These are phyloP conservation scores for Mycosphaerella sp. DNA, from an alignment of 2,329 filamentous ascomycete species.

Conservation along the genomic window DNA sequence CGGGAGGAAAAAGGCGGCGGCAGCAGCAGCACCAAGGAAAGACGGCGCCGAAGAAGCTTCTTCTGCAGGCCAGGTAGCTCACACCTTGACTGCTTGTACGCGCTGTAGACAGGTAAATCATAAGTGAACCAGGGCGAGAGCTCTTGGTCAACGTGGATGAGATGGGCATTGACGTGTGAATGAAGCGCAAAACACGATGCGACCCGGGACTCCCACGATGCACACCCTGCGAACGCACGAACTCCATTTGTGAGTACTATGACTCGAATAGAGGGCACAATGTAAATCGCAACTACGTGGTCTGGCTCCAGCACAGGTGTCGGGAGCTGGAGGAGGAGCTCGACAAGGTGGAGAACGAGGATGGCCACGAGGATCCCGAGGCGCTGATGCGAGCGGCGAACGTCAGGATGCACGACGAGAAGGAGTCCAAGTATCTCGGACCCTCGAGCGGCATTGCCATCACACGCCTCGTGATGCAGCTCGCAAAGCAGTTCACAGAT, in stretches of 20 bases:
- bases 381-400: slow-evolving; percentile 81
- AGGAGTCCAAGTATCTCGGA: slow-evolving; percentile 85
- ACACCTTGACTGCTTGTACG: slow-evolving; percentile 74
- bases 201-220: slow-evolving; percentile 89
- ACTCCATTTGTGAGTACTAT: slow-evolving; percentile 89
- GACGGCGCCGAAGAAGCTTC: slow-evolving; percentile 28
- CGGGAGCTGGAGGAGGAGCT: slow-evolving; percentile 76
- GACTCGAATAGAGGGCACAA: slow-evolving; percentile 80
- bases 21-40: slow-evolving; percentile 25
- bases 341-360: slow-evolving; percentile 68
- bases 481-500: slow-evolving; percentile 89
- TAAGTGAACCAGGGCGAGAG: slow-evolving; percentile 9
- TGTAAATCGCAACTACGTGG: slow-evolving; percentile 86
- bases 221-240: slow-evolving; percentile 84
- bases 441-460: slow-evolving; percentile 95
- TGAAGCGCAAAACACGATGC: slow-evolving; percentile 88
- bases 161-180: slow-evolving; percentile 10
- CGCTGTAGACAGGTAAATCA: slow-evolving; percentile 65
- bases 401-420: slow-evolving; percentile 74
- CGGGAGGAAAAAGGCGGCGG: slow-evolving; percentile 13
- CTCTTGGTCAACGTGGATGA: not conserved
- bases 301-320: slow-evolving; percentile 82
- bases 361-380: slow-evolving; percentile 65
- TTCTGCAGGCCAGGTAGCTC: slow-evolving; percentile 57
- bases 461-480: slow-evolving; percentile 89